phyloP scores from a whole-genome alignment of 257 asterid species.

The Penstemon newberryi region DNA sequence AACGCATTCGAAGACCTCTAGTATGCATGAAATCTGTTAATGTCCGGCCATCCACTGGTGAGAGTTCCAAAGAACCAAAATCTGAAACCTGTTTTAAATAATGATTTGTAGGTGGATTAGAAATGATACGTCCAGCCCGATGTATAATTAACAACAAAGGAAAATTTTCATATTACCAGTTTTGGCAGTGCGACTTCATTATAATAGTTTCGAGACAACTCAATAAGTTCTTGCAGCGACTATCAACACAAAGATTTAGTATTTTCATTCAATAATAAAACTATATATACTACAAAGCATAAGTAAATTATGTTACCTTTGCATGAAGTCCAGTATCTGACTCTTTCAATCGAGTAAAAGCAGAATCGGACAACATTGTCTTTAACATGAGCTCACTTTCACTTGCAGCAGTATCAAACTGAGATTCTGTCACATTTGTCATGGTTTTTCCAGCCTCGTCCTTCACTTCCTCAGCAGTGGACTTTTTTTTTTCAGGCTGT shows the following conservation, averaged over 20 bases:
- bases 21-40: slow-evolving; percentile 99
- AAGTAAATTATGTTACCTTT: slow-evolving; percentile 51
- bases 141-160: slow-evolving; percentile 12
- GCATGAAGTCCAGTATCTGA: slow-evolving; percentile 89
- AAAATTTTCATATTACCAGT: slow-evolving; percentile 55
- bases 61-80: slow-evolving; percentile 98
- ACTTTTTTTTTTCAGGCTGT: slow-evolving; percentile 43
- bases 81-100: slow-evolving; percentile 78
- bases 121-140: slow-evolving; percentile 26
- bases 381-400: slow-evolving; percentile 65
- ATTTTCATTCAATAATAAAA: slow-evolving; percentile 25
- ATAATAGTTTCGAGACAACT: slow-evolving; percentile 71
- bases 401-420: slow-evolving; percentile 45
- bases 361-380: slow-evolving; percentile 65
- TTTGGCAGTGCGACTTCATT: slow-evolving; percentile 89
- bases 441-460: slow-evolving; percentile 49
- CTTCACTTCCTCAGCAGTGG: slow-evolving; percentile 42
- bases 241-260: slow-evolving; percentile 47
- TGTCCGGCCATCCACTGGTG: slow-evolving; percentile 98
- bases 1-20: slow-evolving; percentile 97
- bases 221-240: slow-evolving; percentile 78
- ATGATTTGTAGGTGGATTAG: slow-evolving; percentile 26
- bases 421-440: slow-evolving; percentile 42
- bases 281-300: slow-evolving; percentile 1
- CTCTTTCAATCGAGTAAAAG: slow-evolving; percentile 72